Evolutionary conservation across 2,329 filamentous ascomycete genomes (phyloP).

Genomic region (Rhynchosporium agropyri): DNA sequence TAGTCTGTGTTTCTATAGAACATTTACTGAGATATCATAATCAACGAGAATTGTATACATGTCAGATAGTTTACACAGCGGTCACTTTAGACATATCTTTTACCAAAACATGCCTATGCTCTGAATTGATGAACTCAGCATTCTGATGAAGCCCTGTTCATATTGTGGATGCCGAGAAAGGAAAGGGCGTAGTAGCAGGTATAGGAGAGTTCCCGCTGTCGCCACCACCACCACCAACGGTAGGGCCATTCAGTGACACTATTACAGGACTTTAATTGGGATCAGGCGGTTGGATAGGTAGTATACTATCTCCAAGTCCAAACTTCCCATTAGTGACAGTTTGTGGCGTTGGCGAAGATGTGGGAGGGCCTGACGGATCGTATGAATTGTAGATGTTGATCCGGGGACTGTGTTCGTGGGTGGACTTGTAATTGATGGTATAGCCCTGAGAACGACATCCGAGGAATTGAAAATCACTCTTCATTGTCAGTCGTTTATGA

Average conservation of each 20-base stretch:
- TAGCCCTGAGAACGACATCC: not conserved
- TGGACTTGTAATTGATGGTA: not conserved
- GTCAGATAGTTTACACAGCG: too few relatives aligned
- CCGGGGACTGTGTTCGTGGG: not conserved
- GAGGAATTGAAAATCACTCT: not conserved
- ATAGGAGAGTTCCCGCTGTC: not conserved
- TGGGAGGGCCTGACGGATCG: not conserved
- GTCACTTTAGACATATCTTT: too few relatives aligned
- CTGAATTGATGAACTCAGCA: too few relatives aligned
- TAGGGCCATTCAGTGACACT: not conserved
- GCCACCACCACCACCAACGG: not conserved
- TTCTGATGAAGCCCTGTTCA: too few relatives aligned
- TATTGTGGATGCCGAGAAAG: not conserved
- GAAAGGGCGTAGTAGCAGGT: not conserved
- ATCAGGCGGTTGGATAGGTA: conserved; percentile 4
- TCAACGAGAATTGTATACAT: too few relatives aligned
- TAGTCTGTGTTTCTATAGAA: conserved; percentile 45
- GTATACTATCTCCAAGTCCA: conserved; percentile 1
- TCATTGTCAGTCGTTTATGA: not conserved
- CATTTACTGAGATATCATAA: too few relatives aligned
- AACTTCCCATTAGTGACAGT: conserved; percentile 2
- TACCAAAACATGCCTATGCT: too few relatives aligned
- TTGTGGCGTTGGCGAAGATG: not conserved
- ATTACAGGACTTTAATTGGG: not conserved
- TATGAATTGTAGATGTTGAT: not conserved